A percentile compares a stretch with the other conserved stretches of the same genome.
These are phyloP conservation scores for Osmanthus fragrans DNA, from an alignment of 257 asterid species.

Conservation along the genomic window DNA sequence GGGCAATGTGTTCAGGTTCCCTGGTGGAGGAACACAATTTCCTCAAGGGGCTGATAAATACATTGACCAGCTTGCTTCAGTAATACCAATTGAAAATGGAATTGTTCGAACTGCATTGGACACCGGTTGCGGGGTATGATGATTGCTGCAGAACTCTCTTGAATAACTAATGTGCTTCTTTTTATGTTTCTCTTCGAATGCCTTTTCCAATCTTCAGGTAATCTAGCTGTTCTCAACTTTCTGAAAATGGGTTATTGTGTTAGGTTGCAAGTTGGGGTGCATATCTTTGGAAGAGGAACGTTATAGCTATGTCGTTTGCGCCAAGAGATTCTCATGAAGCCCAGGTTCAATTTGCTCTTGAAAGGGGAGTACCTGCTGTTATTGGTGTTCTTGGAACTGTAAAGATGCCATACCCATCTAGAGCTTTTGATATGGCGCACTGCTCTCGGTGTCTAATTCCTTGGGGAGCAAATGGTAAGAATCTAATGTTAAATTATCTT, in stretches of 20 bases:
- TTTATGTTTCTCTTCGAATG: conserved; percentile 7
- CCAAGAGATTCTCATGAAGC: background rate
- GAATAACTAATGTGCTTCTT: background rate
- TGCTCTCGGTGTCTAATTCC: background rate
- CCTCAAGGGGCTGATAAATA: conserved; percentile 99
- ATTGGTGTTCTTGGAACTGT: background rate
- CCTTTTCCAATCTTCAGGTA: background rate
- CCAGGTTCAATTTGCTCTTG: conserved; percentile 4
- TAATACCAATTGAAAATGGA: conserved; percentile 83
- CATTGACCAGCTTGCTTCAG: conserved; percentile 94
- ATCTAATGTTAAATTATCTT: conserved; percentile 16
- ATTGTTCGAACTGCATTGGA: conserved; percentile 90
- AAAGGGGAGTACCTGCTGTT: conserved; percentile 1
- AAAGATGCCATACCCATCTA: background rate
- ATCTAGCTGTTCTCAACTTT: background rate
- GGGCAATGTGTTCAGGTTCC: conserved; percentile 92
- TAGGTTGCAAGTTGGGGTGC: conserved; percentile 5
- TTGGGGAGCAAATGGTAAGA: conserved; percentile 32
- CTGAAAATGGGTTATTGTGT: background rate
- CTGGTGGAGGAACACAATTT: conserved; percentile 98
- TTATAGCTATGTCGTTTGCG: background rate
- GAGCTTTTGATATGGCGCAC: background rate
- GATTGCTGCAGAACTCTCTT: conserved; percentile 5
- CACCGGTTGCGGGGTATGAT: conserved; percentile 98
- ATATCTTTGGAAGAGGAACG: background rate